Evolutionary conservation across 768 basidiomycete genomes (phyloP).

Genomic region (Rhizopogon vulgaris): DNA sequence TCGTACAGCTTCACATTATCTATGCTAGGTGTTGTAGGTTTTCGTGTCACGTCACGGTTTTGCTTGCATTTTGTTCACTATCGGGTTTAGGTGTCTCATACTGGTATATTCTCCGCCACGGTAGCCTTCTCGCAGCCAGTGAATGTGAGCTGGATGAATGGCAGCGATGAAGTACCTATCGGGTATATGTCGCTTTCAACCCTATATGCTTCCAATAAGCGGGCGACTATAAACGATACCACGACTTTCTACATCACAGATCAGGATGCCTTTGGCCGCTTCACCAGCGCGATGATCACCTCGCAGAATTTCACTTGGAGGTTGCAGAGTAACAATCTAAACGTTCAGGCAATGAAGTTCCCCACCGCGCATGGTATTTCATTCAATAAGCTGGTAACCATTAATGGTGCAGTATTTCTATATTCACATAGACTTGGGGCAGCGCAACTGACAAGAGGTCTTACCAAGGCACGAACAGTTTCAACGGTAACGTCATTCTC

Average conservation of each 20-base stretch:
- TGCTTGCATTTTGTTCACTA: background rate
- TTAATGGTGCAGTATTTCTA: constrained; percentile 39
- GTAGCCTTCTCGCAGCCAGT: constrained; percentile 57
- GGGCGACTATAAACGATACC: constrained; percentile 57
- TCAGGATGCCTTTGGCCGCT: constrained; percentile 52
- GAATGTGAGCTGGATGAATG: constrained; percentile 52
- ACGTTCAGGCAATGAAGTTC: constrained; percentile 62
- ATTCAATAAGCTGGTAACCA: constrained; percentile 53
- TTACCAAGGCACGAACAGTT: constrained; percentile 50
- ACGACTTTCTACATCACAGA: constrained; percentile 53
- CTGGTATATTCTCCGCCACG: constrained; percentile 57
- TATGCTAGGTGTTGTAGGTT: constrained; percentile 48
- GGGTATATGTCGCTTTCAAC: constrained; percentile 46
- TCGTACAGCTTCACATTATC: constrained; percentile 41
- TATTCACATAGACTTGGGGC: background rate
- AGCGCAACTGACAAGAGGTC: background rate
- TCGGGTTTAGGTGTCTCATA: constrained; percentile 48
- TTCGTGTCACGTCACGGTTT: background rate
- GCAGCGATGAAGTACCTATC: constrained; percentile 40
- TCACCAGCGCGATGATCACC: constrained; percentile 60
- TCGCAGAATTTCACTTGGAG: constrained; percentile 64
- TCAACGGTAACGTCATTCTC: constrained; percentile 48
- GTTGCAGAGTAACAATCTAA: constrained; percentile 47
- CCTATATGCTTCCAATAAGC: constrained; percentile 46
- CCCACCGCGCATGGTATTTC: constrained; percentile 59